phyloP scores from a whole-genome alignment of 345 rosid genomes.

The Erucastrum elatum region DNA sequence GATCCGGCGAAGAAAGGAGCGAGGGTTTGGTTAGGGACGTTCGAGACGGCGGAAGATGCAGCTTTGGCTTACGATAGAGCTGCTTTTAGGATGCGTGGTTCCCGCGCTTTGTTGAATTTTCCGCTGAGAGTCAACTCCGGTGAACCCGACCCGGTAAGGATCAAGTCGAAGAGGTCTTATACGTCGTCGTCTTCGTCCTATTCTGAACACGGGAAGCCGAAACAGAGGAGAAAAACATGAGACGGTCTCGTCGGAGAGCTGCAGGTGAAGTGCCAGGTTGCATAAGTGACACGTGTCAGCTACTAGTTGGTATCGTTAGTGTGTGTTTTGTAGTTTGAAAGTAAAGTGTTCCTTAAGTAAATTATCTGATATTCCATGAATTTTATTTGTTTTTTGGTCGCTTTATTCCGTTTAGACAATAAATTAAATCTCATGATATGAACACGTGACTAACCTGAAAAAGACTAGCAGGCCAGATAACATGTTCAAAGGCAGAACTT shows the following conservation, averaged over 20 bases:
- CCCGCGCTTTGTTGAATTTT: constrained; percentile 84
- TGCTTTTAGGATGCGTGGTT: constrained; percentile 94
- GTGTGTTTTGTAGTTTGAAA: not conserved
- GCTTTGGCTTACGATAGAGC: constrained; percentile 95
- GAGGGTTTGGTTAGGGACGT: constrained; percentile 96
- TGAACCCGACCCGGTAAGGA: constrained; percentile 89
- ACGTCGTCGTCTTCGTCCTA: constrained; percentile 37
- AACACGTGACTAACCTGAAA: no score
- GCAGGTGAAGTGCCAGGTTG: constrained; percentile 40
- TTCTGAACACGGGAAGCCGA: constrained; percentile 50
- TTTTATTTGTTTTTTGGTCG: no score
- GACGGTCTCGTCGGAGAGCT: constrained; percentile 1
- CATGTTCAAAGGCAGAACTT: no score
- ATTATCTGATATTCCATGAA: not conserved
- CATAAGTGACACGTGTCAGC: constrained; percentile 35
- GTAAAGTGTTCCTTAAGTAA: not conserved
- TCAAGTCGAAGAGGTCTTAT: constrained; percentile 64
- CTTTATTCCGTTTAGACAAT: no score
- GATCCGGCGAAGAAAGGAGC: constrained; percentile 98
- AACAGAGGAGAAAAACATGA: constrained; percentile 61
- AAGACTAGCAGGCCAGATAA: no score
- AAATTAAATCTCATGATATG: no score
- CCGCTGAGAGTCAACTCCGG: constrained; percentile 87
- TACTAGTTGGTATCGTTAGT: constrained; percentile 4
- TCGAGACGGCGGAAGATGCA: constrained; percentile 99